Conservation (phyloP, 2,329 filamentous ascomycete genomes). For the Periconia macrospinosa region DNA sequence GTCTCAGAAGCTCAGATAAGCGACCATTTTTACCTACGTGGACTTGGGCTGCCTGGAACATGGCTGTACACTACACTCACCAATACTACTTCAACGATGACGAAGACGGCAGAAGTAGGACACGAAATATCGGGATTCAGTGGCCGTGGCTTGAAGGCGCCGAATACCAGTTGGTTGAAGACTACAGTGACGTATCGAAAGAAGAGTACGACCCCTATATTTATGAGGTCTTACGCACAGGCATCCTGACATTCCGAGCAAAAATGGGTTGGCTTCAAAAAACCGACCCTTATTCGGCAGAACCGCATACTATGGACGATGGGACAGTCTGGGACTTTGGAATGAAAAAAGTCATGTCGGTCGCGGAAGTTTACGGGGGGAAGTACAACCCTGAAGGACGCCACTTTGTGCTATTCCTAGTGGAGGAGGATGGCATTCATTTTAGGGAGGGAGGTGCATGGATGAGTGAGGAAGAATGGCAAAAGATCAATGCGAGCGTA, state of each 20-base stretch:
- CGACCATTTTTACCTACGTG: background rate
- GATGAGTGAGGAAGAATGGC: background rate
- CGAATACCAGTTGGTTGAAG: background rate
- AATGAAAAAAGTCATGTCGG: background rate
- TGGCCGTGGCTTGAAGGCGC: background rate
- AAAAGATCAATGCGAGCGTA: background rate
- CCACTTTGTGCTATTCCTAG: background rate
- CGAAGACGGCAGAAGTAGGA: background rate
- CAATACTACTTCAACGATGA: background rate
- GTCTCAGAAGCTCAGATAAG: background rate
- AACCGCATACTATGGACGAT: background rate
- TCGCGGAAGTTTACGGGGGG: background rate
- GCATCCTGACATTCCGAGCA: background rate
- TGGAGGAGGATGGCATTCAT: background rate
- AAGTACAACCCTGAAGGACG: background rate
- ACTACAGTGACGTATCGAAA: background rate
- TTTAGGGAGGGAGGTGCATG: background rate
- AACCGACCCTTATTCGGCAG: background rate
- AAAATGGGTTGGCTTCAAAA: background rate
- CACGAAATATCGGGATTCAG: background rate
- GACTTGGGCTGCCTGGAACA: conserved; percentile 1
- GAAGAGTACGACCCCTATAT: background rate
- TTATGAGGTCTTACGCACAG: background rate
- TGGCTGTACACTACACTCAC: background rate
- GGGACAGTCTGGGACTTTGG: background rate